These are phyloP conservation scores for Monosporascus sp. DNA, from an alignment of 2,329 filamentous ascomycete species.

Conservation along the genomic window DNA sequence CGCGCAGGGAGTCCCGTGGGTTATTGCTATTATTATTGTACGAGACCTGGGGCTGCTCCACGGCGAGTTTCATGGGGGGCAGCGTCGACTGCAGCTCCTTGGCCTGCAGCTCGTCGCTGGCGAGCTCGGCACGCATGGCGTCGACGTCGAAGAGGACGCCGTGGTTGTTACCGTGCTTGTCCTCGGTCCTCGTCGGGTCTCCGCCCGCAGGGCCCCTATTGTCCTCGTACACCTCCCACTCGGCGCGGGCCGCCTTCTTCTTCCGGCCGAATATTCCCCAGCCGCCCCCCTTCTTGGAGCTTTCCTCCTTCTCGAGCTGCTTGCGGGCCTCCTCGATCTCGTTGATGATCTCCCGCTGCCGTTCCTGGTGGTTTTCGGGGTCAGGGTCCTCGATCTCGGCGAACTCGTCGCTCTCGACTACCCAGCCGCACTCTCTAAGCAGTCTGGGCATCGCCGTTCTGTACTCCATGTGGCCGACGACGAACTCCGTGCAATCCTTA, in stretches of 20 bases:
- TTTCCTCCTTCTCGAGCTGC: constrained; percentile 74
- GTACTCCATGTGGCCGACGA: constrained; percentile 95
- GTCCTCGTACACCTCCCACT: constrained; percentile 93
- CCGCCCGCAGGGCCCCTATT: constrained; percentile 12
- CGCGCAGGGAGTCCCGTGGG: constrained; percentile 32
- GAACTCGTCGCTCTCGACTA: constrained; percentile 89
- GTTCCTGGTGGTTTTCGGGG: constrained; percentile 81
- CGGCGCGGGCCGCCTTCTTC: constrained; percentile 75
- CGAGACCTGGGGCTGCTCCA: constrained; percentile 34
- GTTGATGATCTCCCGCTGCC: constrained; percentile 88
- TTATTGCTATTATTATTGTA: constrained; percentile 6
- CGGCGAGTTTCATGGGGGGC: constrained; percentile 79
- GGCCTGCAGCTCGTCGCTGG: constrained; percentile 62
- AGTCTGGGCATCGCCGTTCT: constrained; percentile 85
- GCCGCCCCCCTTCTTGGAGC: constrained; percentile 51
- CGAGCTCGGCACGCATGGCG: constrained; percentile 82
- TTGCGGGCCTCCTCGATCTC: constrained; percentile 94
- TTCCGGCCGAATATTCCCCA: constrained; percentile 73
- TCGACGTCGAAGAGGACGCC: constrained; percentile 91
- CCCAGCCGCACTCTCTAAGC: constrained; percentile 82
- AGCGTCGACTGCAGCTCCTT: constrained; percentile 83
- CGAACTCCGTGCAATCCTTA: constrained; percentile 76
- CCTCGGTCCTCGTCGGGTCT: constrained; percentile 31
- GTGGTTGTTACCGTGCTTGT: constrained; percentile 46
- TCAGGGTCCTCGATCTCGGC: constrained; percentile 96